phyloP scores from a whole-genome alignment of 2,329 filamentous ascomycete genomes.

The Aaosphaeria pasadenensis region DNA sequence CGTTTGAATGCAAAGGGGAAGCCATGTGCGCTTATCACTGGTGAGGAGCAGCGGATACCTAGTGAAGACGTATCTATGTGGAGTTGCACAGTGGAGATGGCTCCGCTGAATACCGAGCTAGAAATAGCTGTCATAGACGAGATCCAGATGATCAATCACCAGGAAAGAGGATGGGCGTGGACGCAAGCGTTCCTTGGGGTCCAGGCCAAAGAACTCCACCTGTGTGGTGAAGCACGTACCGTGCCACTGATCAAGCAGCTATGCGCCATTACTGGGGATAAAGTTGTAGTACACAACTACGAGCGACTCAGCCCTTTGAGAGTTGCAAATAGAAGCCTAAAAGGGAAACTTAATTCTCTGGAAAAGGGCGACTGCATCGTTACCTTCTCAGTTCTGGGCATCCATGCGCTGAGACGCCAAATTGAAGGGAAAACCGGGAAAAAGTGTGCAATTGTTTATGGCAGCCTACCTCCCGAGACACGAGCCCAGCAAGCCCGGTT shows the following conservation, averaged over 20 bases:
- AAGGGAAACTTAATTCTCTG: conserved; percentile 64
- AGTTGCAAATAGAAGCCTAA: conserved; percentile 62
- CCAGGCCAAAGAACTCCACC: conserved; percentile 82
- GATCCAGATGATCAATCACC: conserved; percentile 91
- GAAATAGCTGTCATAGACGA: conserved; percentile 97
- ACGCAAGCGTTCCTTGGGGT: conserved; percentile 85
- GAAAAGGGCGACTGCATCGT: conserved; percentile 90
- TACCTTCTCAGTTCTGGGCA: conserved; percentile 75
- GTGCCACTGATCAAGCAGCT: conserved; percentile 76
- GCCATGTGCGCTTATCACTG: conserved; percentile 78
- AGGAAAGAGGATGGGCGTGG: conserved; percentile 87
- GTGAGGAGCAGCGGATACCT: conserved; percentile 79
- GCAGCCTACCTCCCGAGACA: conserved; percentile 86
- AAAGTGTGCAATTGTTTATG: conserved; percentile 90
- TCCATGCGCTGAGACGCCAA: conserved; percentile 74
- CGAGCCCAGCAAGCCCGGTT: conserved; percentile 84
- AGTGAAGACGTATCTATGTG: conserved; percentile 53
- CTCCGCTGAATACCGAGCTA: conserved; percentile 57
- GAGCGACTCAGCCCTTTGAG: conserved; percentile 76
- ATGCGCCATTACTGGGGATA: conserved; percentile 76
- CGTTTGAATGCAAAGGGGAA: conserved; percentile 76
- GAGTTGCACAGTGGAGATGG: conserved; percentile 95
- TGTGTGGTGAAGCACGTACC: conserved; percentile 85
- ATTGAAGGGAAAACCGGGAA: conserved; percentile 75
- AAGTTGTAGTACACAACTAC: conserved; percentile 78